phyloP scores from a whole-genome alignment of 73 alveolate species.

The Symbiodinium natans region DNA sequence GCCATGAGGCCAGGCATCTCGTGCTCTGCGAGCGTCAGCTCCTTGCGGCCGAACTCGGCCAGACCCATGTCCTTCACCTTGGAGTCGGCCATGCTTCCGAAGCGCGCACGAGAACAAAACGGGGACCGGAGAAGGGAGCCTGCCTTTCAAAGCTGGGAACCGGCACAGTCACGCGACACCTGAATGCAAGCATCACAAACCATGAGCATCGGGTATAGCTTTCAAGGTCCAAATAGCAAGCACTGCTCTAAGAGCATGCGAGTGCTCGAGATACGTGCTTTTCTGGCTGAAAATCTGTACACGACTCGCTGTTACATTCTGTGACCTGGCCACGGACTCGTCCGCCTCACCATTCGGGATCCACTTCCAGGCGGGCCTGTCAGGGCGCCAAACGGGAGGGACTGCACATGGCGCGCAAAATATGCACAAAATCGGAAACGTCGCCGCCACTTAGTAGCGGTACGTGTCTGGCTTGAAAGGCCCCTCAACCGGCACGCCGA shows the following conservation, averaged over 20 bases:
- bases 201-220: not conserved
- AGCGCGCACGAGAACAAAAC: not conserved
- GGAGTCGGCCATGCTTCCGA: conserved; percentile 95
- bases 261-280: not conserved
- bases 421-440: not conserved
- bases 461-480: conserved; percentile 97
- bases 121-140: too few relatives aligned
- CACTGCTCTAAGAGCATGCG: not conserved
- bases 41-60: conserved; percentile 99
- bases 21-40: conserved; percentile 97
- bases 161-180: too few relatives aligned
- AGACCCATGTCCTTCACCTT: conserved; percentile 97
- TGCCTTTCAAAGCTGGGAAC: too few relatives aligned
- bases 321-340: too few relatives aligned
- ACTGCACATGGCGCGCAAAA: not conserved
- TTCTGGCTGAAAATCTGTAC: not conserved
- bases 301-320: not conserved
- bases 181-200: not conserved
- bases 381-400: not conserved
- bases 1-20: conserved; percentile 99
- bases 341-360: not conserved
- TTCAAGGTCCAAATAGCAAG: not conserved
- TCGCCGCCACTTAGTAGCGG: conserved; percentile 94
- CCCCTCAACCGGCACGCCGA: conserved; percentile 96
- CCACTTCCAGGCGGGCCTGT: not conserved